Percentiles rank a stretch among this genome's conserved stretches.
phyloP scores from a whole-genome alignment of 305 asterid species.

The Solanum aculeatissimum region DNA sequence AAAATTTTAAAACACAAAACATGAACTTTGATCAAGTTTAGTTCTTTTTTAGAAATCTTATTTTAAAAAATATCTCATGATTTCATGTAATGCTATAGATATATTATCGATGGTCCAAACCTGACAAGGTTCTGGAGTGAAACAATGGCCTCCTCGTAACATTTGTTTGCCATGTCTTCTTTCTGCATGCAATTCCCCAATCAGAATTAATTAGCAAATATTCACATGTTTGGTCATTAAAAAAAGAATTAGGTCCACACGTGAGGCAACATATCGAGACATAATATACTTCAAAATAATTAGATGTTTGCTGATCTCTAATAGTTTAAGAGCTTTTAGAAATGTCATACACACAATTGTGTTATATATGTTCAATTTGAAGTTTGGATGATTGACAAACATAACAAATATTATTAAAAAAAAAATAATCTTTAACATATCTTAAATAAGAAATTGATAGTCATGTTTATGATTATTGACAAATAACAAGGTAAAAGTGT shows the following conservation, averaged over 20 bases:
- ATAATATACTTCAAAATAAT: background rate
- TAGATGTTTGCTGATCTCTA: background rate
- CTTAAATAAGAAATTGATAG: too few species aligned
- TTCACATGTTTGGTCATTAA: background rate
- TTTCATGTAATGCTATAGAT: background rate
- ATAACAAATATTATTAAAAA: too few species aligned
- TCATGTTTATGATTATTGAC: too few species aligned
- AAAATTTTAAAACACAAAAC: background rate
- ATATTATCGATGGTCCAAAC: slow-evolving; percentile 15
- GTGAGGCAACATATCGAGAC: background rate
- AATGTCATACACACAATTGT: background rate
- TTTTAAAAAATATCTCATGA: background rate
- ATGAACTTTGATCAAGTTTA: background rate
- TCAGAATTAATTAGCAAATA: background rate
- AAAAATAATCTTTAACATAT: too few species aligned
- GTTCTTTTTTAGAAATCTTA: background rate
- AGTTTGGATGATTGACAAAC: too few species aligned
- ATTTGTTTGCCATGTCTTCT: slow-evolving; percentile 61
- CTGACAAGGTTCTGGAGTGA: slow-evolving; percentile 70
- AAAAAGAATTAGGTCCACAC: background rate
- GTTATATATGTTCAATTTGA: background rate
- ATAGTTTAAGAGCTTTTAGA: background rate
- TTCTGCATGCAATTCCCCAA: slow-evolving; percentile 44
- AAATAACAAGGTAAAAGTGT: background rate
- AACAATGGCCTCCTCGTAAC: slow-evolving; percentile 67